Evolutionary conservation across 179 eudicot species (phyloP).

Genomic region (Spergularia azorica): DNA sequence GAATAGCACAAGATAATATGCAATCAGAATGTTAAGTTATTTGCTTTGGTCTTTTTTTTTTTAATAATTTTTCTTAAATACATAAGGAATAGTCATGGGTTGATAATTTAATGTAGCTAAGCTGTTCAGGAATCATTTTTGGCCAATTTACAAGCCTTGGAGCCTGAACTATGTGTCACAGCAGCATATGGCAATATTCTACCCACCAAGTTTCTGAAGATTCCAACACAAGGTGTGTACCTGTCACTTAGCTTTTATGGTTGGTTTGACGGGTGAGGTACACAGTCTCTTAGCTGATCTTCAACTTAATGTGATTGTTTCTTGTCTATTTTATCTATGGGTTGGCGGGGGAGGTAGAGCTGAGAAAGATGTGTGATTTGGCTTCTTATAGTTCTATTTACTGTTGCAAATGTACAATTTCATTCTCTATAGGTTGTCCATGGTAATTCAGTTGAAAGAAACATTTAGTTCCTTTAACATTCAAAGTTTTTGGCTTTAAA

Average conservation of each 20-base stretch:
- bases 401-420: too few species aligned
- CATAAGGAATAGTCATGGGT: not conserved
- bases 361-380: too few species aligned
- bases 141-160: slow-evolving; percentile 61
- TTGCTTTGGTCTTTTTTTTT: too few species aligned
- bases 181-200: slow-evolving; percentile 97
- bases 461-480: not conserved
- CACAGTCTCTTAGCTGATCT: too few species aligned
- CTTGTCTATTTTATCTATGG: too few species aligned
- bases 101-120: slow-evolving; percentile 18
- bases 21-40: not conserved
- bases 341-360: too few species aligned
- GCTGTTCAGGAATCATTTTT: slow-evolving; percentile 73
- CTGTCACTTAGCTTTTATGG: slow-evolving; percentile 8
- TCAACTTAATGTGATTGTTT: too few species aligned
- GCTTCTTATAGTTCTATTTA: too few species aligned
- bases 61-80: too few species aligned
- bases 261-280: too few species aligned
- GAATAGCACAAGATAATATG: too few species aligned
- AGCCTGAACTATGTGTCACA: slow-evolving; percentile 91
- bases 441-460: not conserved
- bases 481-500: too few species aligned
- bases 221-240: slow-evolving; percentile 81
- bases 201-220: slow-evolving; percentile 78
- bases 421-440: not conserved